Percentiles rank a stretch among this genome's conserved stretches.
Evolutionary conservation across 176 grass and related monocot genomes (phyloP).

Genomic region (Zizania latifolia): DNA sequence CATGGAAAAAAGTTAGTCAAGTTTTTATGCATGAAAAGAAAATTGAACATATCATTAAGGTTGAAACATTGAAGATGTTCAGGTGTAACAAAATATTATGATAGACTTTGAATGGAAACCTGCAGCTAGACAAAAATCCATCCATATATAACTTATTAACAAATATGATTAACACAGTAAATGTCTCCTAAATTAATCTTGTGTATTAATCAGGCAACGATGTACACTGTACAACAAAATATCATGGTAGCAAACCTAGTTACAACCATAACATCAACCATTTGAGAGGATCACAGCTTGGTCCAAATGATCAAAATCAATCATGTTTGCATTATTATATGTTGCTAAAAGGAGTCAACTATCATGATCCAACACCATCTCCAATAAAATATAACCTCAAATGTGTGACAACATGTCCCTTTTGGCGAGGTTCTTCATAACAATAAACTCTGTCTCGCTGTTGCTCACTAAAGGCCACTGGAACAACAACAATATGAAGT

Average conservation of each 20-base stretch:
- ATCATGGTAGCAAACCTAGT: neutral
- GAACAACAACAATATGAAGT: neutral
- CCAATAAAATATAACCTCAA: neutral
- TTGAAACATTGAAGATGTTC: neutral
- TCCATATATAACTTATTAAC: neutral
- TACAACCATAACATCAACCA: neutral
- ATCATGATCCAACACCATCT: neutral
- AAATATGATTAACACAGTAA: neutral
- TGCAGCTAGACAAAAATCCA: neutral
- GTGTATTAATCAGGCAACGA: neutral
- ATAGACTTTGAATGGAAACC: neutral
- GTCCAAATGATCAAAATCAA: neutral
- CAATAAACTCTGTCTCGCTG: neutral
- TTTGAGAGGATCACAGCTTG: neutral
- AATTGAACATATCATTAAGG: neutral
- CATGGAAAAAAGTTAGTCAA: constrained; percentile 18
- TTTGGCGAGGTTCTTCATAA: neutral
- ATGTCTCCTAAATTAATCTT: neutral
- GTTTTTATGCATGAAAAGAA: neutral
- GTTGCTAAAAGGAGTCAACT: neutral
- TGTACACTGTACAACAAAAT: neutral
- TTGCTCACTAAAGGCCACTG: neutral
- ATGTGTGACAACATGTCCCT: neutral
- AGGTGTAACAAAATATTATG: constrained; percentile 6
- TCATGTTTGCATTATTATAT: neutral